Evolutionary conservation across 1,139 yeast species (phyloP), one percentile per base, ranked within the genome.

Genomic region (Pichia sp.): DNA sequence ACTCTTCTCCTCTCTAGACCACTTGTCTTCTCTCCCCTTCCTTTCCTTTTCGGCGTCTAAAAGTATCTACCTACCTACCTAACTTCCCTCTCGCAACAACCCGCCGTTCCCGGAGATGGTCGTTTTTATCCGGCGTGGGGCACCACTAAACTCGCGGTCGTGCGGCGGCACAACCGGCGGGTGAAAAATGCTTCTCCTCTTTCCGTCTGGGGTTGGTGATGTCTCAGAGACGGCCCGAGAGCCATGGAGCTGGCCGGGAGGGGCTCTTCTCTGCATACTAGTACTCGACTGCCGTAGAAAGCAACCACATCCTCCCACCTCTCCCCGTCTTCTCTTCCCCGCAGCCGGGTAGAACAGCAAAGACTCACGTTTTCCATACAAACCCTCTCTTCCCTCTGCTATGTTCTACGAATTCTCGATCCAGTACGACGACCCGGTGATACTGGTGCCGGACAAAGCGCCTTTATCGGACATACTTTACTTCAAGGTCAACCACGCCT

Each of bases 371-470:
- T 15, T 45, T 23, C 4, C n/a, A 4, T 34, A 34, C 40, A 11
- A 11, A 11, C n/a, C 40, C 40, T n/a, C 4, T 34, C 40, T 34
- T 4, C 40, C 11, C 4, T 34, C 40, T 4, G n/a, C 40, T 34
- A 63, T 62, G 66, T 57, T 64, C 44, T 54, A 56, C 32, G 67
- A 64, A n/a, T 36, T 54, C 23, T 64, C 67, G 4, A 48, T 64
- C 38, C 66, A 62, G 45, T 56, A 52, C 23, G 67, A 64, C 48
- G 67, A 64, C 47, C 47, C 55, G 16, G 60, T 59, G 29, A 8
- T 54, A 11, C 36, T 53, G 15, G n/a, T 38, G 5, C 31, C 38
- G 2, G 31, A 15, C 42, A 45, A 44, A 40, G 47, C 57, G 10
- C 47, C 59, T 15, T 52, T 58, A 3, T 10, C 59, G 5, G 61